Conservation (phyloP, 345 rosid species). For the Moricandia arvensis region DNA sequence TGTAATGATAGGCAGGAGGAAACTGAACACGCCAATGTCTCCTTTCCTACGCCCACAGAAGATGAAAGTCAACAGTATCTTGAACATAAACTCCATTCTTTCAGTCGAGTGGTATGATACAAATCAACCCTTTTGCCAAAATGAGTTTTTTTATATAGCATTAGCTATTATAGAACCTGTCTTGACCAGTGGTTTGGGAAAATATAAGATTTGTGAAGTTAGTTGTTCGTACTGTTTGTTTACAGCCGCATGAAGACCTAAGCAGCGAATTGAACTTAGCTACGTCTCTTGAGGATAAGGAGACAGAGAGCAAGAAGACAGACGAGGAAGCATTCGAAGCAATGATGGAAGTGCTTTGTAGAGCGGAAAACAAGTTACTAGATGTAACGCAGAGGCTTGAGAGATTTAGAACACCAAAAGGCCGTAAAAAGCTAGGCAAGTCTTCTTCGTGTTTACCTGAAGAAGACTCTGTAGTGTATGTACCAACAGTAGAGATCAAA, state of each 20-base stretch:
- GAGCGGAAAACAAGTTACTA: constrained; percentile 52
- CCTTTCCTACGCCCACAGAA: not conserved
- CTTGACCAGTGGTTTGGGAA: constrained; percentile 5
- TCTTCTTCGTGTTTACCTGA: constrained; percentile 34
- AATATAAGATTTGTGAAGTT: not conserved
- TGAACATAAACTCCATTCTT: constrained; percentile 16
- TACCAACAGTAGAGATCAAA: constrained; percentile 68
- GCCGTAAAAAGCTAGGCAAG: constrained; percentile 43
- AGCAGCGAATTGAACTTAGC: not conserved
- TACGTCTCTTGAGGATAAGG: constrained; percentile 4
- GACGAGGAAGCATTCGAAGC: constrained; percentile 45
- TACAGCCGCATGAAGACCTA: constrained; percentile 19
- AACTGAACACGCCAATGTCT: constrained; percentile 25
- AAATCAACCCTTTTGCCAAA: not conserved
- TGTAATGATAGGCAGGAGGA: constrained; percentile 25
- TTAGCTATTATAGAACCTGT: not conserved
- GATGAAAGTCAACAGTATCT: constrained; percentile 16
- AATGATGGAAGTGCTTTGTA: constrained; percentile 67
- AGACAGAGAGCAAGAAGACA: constrained; percentile 34
- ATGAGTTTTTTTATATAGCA: not conserved
- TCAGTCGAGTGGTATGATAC: constrained; percentile 18
- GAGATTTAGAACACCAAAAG: constrained; percentile 35
- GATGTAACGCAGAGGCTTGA: constrained; percentile 47
- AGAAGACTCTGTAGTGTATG: constrained; percentile 54
- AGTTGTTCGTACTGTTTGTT: not conserved